Evolutionary conservation across 257 asterid species (phyloP), one percentile per base, ranked within the genome.

Genomic region (Solanum appendiculatum): DNA sequence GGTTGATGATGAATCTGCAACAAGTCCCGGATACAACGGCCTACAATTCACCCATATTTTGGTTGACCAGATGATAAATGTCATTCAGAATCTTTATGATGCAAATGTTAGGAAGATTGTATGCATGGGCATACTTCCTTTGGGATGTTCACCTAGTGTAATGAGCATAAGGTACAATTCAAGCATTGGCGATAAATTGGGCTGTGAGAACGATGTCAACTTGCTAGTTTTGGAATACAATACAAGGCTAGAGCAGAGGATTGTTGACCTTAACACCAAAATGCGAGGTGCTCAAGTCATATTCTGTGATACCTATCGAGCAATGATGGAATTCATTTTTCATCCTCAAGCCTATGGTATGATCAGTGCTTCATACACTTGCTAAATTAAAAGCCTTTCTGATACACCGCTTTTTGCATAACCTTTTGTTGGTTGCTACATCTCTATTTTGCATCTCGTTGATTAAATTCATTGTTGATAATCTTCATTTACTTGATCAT

Each of bases 111-210:
- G 97, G 87, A 94, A 90, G 92, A 92, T 94, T 7, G 91, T 94
- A 14, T 91, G 92, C n/a, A 89, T 93, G 48, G 94, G 97, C 2
- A 90, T 94, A n/a, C 84, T 94, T 54, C 97, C 97, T 29, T 82
- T 94, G 87, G 97, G 97, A 64, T 94, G 94, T 82, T 86, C 94
- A 15, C 96, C 97, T 9, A 90, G 89, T 23, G 42, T 89, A 68
- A 82, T 87, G 85, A 85, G 85, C 83, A 80, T 27, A 16, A 48
- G 86, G 88, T 69, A 85, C 39, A 63, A 86, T 82, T 83, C 91
- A 9, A 87, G 82, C 4, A 3, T 27, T 4, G 80, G 87, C 25
- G 72, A 51, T 29, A 83, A 44, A 72, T 51, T 13, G 15, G 91
- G 91, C 56, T 94, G 97, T 86, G 86, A 58, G 15, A 90, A 91